Percentiles rank a stretch among this genome's conserved stretches.
Evolutionary conservation across 2,329 filamentous ascomycete genomes (phyloP).

Genomic region (Fusarium chaquense): DNA sequence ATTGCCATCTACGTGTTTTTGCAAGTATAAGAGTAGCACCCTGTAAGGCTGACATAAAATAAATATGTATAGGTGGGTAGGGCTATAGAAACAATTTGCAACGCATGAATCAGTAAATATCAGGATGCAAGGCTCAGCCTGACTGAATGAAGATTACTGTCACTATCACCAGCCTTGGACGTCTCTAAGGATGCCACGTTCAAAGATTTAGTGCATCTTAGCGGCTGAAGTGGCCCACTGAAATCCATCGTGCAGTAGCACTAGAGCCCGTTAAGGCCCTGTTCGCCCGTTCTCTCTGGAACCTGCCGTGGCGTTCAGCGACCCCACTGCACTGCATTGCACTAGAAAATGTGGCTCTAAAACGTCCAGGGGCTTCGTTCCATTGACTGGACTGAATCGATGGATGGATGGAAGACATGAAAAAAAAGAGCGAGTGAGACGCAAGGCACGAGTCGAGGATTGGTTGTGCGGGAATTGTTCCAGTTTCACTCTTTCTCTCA

Average conservation of each 20-base stretch:
- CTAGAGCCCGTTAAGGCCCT: slow-evolving; percentile 35
- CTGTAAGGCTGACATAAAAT: not conserved
- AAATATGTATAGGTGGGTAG: not conserved
- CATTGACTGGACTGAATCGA: not conserved
- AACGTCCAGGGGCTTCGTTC: slow-evolving; percentile 21
- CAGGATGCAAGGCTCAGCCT: not conserved
- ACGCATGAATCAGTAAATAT: not conserved
- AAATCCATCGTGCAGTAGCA: slow-evolving; percentile 40
- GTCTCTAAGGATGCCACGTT: slow-evolving; percentile 45
- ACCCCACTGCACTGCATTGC: slow-evolving; percentile 1
- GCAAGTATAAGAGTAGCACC: not conserved
- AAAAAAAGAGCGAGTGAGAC: slow-evolving; percentile 18
- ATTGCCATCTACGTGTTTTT: not conserved
- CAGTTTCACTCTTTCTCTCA: slow-evolving; percentile 15
- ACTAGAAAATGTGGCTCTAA: slow-evolving; percentile 28
- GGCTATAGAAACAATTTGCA: not conserved
- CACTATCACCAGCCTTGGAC: slow-evolving; percentile 3
- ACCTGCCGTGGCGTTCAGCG: not conserved
- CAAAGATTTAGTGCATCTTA: slow-evolving; percentile 6
- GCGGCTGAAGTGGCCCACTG: slow-evolving; percentile 1
- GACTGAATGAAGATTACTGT: not conserved
- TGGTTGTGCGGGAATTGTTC: slow-evolving; percentile 38
- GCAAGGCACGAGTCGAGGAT: slow-evolving; percentile 40
- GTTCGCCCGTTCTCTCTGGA: slow-evolving; percentile 16
- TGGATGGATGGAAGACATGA: slow-evolving; percentile 2